Percentiles rank a stretch among this genome's conserved stretches.
These are phyloP conservation scores for Setaria italica DNA, from an alignment of 202 grass and related monocot genomes.

Conservation along the genomic window DNA sequence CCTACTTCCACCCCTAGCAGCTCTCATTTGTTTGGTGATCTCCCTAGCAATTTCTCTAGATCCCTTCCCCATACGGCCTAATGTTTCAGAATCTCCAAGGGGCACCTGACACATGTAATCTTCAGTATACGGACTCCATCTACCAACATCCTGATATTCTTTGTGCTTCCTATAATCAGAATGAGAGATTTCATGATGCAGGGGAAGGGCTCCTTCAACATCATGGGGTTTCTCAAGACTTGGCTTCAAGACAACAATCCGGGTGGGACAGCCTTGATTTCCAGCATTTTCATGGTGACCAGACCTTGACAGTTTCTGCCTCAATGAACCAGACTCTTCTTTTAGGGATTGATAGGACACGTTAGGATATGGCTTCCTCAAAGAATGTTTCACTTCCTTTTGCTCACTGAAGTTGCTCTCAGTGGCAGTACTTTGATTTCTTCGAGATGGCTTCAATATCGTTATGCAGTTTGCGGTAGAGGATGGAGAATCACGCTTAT, in stretches of 20 bases:
- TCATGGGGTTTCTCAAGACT: conserved; percentile 65
- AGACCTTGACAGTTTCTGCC: conserved; percentile 71
- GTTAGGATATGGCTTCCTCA: conserved; percentile 54
- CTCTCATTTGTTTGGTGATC: conserved; percentile 75
- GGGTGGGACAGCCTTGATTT: conserved; percentile 55
- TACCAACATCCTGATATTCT: conserved; percentile 42
- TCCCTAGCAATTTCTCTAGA: conserved; percentile 90
- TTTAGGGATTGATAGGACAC: conserved; percentile 41
- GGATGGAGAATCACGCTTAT: conserved; percentile 61
- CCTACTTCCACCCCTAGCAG: conserved; percentile 48
- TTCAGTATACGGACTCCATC: conserved; percentile 51
- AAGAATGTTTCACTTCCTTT: conserved; percentile 50
- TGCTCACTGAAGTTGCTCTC: conserved; percentile 42
- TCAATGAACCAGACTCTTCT: conserved; percentile 64
- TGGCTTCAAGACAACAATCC: conserved; percentile 93
- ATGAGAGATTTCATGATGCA: conserved; percentile 50
- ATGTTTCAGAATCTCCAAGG: conserved; percentile 48
- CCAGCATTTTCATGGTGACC: conserved; percentile 51
- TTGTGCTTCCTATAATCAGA: conserved; percentile 48
- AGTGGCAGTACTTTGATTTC: conserved; percentile 52
- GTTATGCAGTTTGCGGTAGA: conserved; percentile 76
- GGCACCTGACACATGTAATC: conserved; percentile 48
- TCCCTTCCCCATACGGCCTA: conserved; percentile 52
- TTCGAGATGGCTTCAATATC: conserved; percentile 83
- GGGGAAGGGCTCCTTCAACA: conserved; percentile 46